Evolutionary conservation across 164 flowering plant species (phyloP), one percentile per base, ranked within the genome.

Genomic region (Macadamia integrifolia): DNA sequence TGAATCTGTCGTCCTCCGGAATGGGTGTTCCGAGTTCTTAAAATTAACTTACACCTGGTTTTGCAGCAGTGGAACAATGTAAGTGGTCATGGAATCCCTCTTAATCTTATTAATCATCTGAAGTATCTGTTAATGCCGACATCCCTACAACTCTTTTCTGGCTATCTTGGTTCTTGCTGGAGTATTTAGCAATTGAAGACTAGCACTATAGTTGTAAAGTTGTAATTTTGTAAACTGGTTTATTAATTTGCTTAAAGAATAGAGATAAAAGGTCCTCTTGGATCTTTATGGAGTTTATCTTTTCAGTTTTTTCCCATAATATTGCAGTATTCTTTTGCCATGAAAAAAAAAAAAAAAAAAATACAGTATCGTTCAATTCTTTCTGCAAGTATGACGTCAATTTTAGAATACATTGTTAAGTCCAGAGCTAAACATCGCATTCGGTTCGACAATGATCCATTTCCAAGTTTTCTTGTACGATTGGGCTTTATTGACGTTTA

Each of bases 151-250:
- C 8, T 12, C 13, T 31, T 6, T 9, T 31, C 42, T 1, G 43
- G 3, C 57, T 17, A 53, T 4, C 18, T 35, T 61, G 10, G 40
- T 40, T 53, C 8, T 40, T 57, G 52, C 62, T 58, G 40, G 35
- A 43, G 17, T 1, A 14, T n/a, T 6, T 31, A 30, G 66, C 40
- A 55, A 35, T 1, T 11, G 48, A 28, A 35, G 13, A 44, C 66
- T 15, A 53, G 66, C 17, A 52, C 61, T 17, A 31, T 35, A 60
- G 49, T 69, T 60, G 66, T 31, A 18, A 70, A 60, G 49, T 69
- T 60, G 66, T 31, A 18, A 70, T 58, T 52, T 55, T 70, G 72
- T 70, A 64, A 44, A 55, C 28, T 63, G 48, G 23, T 57, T 1
- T 57, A 8, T 8, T 8, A 9, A 46, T 46, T 46, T 57, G 59